Evolutionary conservation across 768 basidiomycete species (phyloP).

Genomic region (Polyporus arcularius): DNA sequence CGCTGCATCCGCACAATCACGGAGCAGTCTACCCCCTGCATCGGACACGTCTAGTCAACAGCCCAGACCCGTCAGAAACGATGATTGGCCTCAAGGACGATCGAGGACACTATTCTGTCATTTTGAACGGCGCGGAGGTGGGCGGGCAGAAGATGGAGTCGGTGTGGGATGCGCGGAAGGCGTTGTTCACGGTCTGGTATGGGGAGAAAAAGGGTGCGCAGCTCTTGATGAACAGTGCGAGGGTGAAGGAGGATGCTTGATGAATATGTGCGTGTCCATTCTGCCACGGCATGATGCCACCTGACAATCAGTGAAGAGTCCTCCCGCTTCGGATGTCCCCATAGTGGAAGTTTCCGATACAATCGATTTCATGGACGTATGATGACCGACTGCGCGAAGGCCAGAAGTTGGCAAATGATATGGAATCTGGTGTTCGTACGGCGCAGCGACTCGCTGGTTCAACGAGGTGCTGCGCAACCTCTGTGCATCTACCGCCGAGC

Average conservation of each 20-base stretch:
- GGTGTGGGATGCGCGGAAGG: slow-evolving; percentile 18
- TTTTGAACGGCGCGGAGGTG: slow-evolving; percentile 18
- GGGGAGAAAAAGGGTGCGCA: slow-evolving; percentile 22
- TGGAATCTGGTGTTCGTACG: no score
- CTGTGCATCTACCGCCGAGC: no score
- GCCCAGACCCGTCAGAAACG: slow-evolving; percentile 20
- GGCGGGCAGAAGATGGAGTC: slow-evolving; percentile 18
- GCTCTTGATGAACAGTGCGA: slow-evolving; percentile 11
- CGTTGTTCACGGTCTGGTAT: slow-evolving; percentile 26
- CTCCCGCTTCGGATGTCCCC: no score
- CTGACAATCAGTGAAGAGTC: no score
- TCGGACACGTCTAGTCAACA: slow-evolving; percentile 12
- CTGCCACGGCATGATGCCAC: no score
- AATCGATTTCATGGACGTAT: no score
- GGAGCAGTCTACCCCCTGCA: slow-evolving; percentile 22
- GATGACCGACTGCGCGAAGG: no score
- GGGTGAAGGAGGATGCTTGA: neutral
- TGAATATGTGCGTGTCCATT: no score
- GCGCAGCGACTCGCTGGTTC: no score
- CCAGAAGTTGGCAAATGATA: no score
- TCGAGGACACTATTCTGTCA: slow-evolving; percentile 19
- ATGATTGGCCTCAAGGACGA: slow-evolving; percentile 17
- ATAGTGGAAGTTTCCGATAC: no score
- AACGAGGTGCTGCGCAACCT: no score
- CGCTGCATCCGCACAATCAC: slow-evolving; percentile 18